Conservation (phyloP, 179 eudicot genomes). For the Beta corolliflora region DNA sequence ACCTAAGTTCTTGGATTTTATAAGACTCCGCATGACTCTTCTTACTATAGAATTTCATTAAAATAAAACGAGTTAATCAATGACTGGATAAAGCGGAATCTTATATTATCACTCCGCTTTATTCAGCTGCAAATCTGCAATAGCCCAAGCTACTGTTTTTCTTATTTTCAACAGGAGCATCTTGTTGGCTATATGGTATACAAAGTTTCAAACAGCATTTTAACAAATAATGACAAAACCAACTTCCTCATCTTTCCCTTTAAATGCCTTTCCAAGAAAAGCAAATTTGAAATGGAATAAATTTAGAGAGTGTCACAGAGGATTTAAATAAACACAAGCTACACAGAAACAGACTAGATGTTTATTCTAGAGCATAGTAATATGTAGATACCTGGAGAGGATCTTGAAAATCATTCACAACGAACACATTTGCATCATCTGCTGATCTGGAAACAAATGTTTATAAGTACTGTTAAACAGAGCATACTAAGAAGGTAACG, state of each 20-base stretch:
- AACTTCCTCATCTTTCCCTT: neutral
- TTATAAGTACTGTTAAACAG: neutral
- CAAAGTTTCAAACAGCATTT: neutral
- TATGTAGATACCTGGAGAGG: constrained; percentile 70
- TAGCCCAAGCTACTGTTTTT: neutral
- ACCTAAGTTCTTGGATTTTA: neutral
- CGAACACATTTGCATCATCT: constrained; percentile 85
- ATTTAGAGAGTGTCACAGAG: neutral
- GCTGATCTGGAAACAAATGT: constrained; percentile 62
- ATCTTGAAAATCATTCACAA: constrained; percentile 90
- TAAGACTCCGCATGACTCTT: neutral
- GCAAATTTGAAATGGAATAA: neutral
- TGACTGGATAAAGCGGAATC: neutral
- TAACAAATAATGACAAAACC: neutral
- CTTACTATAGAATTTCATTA: neutral
- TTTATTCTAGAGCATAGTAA: neutral
- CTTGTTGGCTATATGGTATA: neutral
- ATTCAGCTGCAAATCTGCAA: neutral
- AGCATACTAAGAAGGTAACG: neutral
- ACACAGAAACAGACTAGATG: neutral
- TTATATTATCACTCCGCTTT: neutral
- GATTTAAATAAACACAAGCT: constrained; percentile 5
- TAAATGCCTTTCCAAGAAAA: neutral
- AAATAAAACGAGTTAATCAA: neutral
- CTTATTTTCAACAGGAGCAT: neutral